Base-by-base conservation (phyloP, 2,329 filamentous ascomycete species). In the Colletotrichum agaves region DNA sequence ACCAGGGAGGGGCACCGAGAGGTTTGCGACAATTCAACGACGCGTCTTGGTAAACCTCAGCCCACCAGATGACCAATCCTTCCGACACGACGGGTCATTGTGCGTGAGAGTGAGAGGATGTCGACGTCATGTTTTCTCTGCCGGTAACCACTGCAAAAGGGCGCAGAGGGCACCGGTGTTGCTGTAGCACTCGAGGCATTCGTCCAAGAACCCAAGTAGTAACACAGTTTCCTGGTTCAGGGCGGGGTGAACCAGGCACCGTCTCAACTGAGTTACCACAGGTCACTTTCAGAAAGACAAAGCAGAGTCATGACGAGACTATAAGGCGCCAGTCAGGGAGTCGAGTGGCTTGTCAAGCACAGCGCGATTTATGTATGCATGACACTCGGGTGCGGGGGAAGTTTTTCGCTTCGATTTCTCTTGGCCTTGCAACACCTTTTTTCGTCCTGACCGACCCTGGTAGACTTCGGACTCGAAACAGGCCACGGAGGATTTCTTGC, bases 341-440 rank as follows among this genome's bases (percentile, higher is more conserved):
- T 49, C 33, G 15, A 60, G 17, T 49, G 50, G 43, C 50, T 56
- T 43, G 19, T 57, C 23, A 11, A 43, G 47, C 50, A 41, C 21
- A 67, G 64, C 64, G 64, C 52, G 60, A 53, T 67, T 67, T 58
- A 58, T 63, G 64, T 58, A 58, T 63, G 64, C 64, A 58, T 67
- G 46, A 21, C 64, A 67, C 19, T 50, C 43, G 27, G 35, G 52
- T 59, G 46, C 52, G 53, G 61, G 60, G 64, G 52, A 63, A n/a
- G n/a, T n/a, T 44, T 21, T 27, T 56, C 19, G 63, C 50, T 15
- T 55, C 33, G 41, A 35, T 61, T 21, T 11, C 17, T n/a, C 21
- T 49, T 39, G 19, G 19, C 23, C 35, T 13, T 46, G 50, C 50
- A 50, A 39, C 41, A 27, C 27, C 44, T 56, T 43, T 55, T 35